Conservation (phyloP, 192 early-diverging fungal genomes). For the Haplosporangium gracile region DNA sequence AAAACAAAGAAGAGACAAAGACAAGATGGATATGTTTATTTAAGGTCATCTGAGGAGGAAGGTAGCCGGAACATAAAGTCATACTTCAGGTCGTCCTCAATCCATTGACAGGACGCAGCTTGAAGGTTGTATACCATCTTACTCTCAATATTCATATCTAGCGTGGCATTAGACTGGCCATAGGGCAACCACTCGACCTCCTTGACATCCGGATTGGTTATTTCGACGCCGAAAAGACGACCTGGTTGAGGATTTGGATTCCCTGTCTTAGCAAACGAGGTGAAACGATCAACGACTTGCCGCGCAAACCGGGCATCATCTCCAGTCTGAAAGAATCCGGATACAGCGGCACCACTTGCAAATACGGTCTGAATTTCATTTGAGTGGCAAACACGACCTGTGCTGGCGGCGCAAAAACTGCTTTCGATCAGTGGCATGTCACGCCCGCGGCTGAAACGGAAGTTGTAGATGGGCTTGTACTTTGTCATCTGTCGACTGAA, state of each 20-base stretch:
- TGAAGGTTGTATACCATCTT: background rate
- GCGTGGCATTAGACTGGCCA: slow-evolving; percentile 14
- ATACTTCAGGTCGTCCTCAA: background rate
- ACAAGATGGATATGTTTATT: too few species aligned
- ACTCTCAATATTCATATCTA: slow-evolving; percentile 37
- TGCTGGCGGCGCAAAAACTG: slow-evolving; percentile 26
- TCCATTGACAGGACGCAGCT: background rate
- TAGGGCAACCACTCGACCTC: slow-evolving; percentile 19
- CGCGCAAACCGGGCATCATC: slow-evolving; percentile 57
- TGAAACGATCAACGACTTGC: slow-evolving; percentile 46
- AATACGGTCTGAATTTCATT: slow-evolving; percentile 44
- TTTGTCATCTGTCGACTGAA: slow-evolving; percentile 34
- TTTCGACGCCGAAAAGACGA: slow-evolving; percentile 11
- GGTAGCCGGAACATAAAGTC: background rate
- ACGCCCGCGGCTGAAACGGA: slow-evolving; percentile 46
- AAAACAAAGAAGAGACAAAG: background rate
- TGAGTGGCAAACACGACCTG: slow-evolving; percentile 43
- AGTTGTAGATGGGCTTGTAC: slow-evolving; percentile 25
- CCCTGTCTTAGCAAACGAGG: slow-evolving; percentile 52
- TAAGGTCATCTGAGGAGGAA: too few species aligned
- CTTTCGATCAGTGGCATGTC: slow-evolving; percentile 22
- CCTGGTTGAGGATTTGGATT: slow-evolving; percentile 49
- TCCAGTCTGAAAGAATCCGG: slow-evolving; percentile 21
- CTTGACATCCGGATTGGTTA: slow-evolving; percentile 32
- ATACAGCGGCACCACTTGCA: slow-evolving; percentile 27